These are phyloP conservation scores for Hagleromyces aurorensis DNA, from an alignment of 805 yeast genomes.

Conservation along the genomic window DNA sequence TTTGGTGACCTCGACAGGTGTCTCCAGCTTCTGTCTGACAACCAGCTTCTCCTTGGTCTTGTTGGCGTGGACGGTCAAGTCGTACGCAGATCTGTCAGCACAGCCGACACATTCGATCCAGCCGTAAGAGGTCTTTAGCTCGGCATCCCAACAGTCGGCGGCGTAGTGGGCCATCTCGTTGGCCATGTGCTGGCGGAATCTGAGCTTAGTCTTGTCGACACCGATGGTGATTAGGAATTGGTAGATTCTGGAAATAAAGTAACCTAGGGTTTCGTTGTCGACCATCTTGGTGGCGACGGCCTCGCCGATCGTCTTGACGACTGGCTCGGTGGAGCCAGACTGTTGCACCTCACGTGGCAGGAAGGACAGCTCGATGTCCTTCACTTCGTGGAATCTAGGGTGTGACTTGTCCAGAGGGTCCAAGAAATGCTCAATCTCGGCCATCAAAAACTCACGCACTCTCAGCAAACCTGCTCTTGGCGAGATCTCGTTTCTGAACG, in stretches of 20 bases:
- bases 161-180: constrained; percentile 99
- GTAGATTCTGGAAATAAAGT: constrained; percentile 90
- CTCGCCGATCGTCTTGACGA: constrained; percentile 69
- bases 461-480: constrained; percentile 97
- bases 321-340: constrained; percentile 66
- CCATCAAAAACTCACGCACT: constrained; percentile 98
- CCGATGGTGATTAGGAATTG: constrained; percentile 81
- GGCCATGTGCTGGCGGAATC: constrained; percentile 98
- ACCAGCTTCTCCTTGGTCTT: constrained; percentile 92
- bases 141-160: constrained; percentile 99
- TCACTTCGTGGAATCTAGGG: constrained; percentile 67
- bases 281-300: constrained; percentile 85
- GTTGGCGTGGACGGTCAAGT: constrained; percentile 89
- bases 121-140: constrained; percentile 89
- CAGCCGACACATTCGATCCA: constrained; percentile 99
- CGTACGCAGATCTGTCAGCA: constrained; percentile 98
- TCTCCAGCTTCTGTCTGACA: constrained; percentile 83
- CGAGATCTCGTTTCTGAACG: constrained; percentile 97
- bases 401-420: constrained; percentile 88
- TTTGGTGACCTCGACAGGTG: constrained; percentile 74
- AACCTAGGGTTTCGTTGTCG: constrained; percentile 95
- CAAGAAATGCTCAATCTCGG: constrained; percentile 97
- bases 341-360: constrained; percentile 84
- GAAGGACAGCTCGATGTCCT: constrained; percentile 64
- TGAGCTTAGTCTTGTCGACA: constrained; percentile 70